Evolutionary conservation across 2,329 filamentous ascomycete genomes (phyloP).

Genomic region (Phaeoacremonium minimum): DNA sequence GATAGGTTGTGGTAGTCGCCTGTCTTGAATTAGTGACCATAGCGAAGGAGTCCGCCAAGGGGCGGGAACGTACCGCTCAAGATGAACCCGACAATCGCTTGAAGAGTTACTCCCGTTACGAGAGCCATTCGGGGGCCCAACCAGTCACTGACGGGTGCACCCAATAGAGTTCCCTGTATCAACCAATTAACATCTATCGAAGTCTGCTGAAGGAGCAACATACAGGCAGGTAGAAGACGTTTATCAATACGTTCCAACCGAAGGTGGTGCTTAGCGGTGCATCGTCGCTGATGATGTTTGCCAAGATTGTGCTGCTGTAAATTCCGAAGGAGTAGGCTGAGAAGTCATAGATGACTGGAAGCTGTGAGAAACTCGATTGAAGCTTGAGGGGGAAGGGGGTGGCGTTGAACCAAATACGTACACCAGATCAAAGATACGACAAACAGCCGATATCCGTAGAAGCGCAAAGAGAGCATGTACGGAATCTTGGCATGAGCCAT

Average conservation of each 20-base stretch:
- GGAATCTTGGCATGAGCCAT: conserved; percentile 60
- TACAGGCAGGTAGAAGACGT: conserved; percentile 84
- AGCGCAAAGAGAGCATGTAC: conserved; percentile 52
- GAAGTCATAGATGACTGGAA: conserved; percentile 53
- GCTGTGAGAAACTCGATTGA: no score
- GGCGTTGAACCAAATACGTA: conserved; percentile 61
- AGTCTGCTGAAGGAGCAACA: no score
- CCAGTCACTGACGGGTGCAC: conserved; percentile 73
- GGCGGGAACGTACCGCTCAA: no score
- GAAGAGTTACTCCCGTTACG: conserved; percentile 63
- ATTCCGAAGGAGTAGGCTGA: conserved; percentile 81
- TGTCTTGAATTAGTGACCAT: no score
- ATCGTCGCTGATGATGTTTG: conserved; percentile 53
- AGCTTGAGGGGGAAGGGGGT: background rate
- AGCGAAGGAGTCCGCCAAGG: no score
- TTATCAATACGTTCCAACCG: conserved; percentile 86
- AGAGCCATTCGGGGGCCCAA: conserved; percentile 76
- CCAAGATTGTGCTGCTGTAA: conserved; percentile 73
- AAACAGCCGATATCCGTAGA: conserved; percentile 70
- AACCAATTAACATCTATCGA: no score
- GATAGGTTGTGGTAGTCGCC: conserved; percentile 71
- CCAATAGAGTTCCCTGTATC: conserved; percentile 74
- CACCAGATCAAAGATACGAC: conserved; percentile 78
- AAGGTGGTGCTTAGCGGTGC: conserved; percentile 69
- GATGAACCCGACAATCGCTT: conserved; percentile 79